Evolutionary conservation across 441 rosid genomes (phyloP), one percentile per base, ranked within the genome.

Genomic region (Erysimum cheiri): DNA sequence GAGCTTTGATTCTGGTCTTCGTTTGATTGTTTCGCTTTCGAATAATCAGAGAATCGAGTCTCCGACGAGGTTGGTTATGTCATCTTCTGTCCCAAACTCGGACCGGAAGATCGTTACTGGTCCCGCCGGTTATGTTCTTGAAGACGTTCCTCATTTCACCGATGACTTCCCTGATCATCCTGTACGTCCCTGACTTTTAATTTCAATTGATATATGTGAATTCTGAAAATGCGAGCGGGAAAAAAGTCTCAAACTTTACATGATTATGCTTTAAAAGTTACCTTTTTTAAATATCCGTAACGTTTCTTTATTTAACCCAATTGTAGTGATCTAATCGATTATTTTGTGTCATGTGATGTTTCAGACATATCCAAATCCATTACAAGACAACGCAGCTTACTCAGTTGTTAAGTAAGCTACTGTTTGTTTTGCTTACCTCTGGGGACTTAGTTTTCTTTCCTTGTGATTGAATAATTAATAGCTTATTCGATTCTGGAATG

Each of bases 301-400:
- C 13, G 53, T 44, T 72, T 37, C 36, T 41, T 52, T 61, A 31
- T 10, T 10, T 6, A 33, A 1, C 22, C 7, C 40, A 33, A 63
- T 3, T 50, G 61, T 17, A 1, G 8, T 52, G 59, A 8, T 67
- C 40, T 29, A 10, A 40, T 59, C 19, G 10, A 59, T 26, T 19
- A 0, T 56, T 64, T 64, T 59, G 31, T 69, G 53, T 61, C 36
- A 17, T 74, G 39, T 65, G 50, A 48, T 85, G 67, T 29, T 67
- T 77, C 87, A 91, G 97, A 86, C 84, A 35, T 87, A 80, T 80
- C 49, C 85, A 26, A 93, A 93, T 76, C 97, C 97, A 39, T 64
- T 93, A 74, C 97, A 89, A 76, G 82, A 91, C 73, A 89, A 93
- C 55, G 95, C 98, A 37, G 92, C 97, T 11, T 93, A 83, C 77